phyloP scores from a whole-genome alignment of 306 rosid genomes.

The Hippophae gyantsensis region DNA sequence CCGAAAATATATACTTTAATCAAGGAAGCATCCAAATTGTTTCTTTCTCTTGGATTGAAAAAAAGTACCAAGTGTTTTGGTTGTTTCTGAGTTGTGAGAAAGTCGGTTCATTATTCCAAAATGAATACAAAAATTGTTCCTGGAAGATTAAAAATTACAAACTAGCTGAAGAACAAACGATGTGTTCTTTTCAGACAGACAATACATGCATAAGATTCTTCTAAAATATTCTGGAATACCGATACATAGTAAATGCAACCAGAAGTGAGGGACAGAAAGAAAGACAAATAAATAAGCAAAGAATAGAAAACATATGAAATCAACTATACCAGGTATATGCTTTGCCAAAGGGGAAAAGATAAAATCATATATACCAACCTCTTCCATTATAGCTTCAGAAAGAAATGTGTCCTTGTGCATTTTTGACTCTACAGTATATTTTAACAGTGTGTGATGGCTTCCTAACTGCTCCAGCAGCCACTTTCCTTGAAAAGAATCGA shows the following conservation, averaged over 20 bases:
- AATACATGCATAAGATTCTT: too few relatives aligned
- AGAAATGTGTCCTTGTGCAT: slow-evolving; percentile 89
- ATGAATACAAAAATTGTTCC: too few relatives aligned
- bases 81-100: too few relatives aligned
- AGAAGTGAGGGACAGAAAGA: not conserved
- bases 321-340: too few relatives aligned
- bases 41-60: not conserved
- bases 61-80: too few relatives aligned
- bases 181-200: too few relatives aligned
- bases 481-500: slow-evolving; percentile 77
- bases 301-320: too few relatives aligned
- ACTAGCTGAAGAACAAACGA: too few relatives aligned
- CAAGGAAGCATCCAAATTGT: not conserved
- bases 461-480: slow-evolving; percentile 95
- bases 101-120: too few relatives aligned
- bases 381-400: slow-evolving; percentile 95
- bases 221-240: too few relatives aligned
- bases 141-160: too few relatives aligned
- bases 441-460: slow-evolving; percentile 79
- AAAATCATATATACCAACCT: slow-evolving; percentile 33
- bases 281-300: too few relatives aligned
- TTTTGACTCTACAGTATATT: slow-evolving; percentile 90
- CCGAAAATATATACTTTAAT: not conserved
- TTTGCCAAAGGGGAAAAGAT: not conserved
- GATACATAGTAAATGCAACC: not conserved